Evolutionary conservation across 257 asterid genomes (phyloP).

Genomic region (Gentiana dahurica): DNA sequence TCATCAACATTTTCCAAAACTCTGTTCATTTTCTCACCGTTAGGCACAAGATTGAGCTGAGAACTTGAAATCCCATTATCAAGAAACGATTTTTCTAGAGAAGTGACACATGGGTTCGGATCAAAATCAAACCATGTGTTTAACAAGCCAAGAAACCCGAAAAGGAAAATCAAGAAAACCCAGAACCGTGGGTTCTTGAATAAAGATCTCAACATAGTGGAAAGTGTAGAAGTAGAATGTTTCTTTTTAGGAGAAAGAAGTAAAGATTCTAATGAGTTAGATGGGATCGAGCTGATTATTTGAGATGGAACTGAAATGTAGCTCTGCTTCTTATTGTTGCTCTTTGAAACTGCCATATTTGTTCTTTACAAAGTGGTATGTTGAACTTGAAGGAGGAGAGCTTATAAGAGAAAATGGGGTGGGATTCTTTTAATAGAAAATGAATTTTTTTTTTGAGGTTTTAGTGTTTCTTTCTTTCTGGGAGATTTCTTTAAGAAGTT

Average conservation of each 20-base stretch:
- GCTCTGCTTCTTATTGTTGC: slow-evolving; percentile 57
- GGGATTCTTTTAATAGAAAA: neutral
- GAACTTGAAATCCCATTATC: slow-evolving; percentile 20
- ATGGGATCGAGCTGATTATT: slow-evolving; percentile 59
- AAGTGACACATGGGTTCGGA: slow-evolving; percentile 43
- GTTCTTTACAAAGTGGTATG: neutral
- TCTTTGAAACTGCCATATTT: slow-evolving; percentile 75
- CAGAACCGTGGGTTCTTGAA: slow-evolving; percentile 44
- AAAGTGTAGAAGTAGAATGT: slow-evolving; percentile 10
- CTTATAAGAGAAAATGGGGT: neutral
- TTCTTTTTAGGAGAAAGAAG: slow-evolving; percentile 66
- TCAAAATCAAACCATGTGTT: slow-evolving; percentile 44
- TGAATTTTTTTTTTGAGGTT: neutral
- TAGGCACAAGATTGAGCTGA: slow-evolving; percentile 7
- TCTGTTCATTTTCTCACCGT: slow-evolving; percentile 2
- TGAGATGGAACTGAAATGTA: slow-evolving; percentile 86
- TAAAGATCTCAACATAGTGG: slow-evolving; percentile 23
- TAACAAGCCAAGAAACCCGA: slow-evolving; percentile 52
- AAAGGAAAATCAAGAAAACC: slow-evolving; percentile 34
- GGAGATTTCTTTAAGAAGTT: slow-evolving; percentile 17
- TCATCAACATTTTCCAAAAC: slow-evolving; percentile 19
- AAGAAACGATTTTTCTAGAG: slow-evolving; percentile 19
- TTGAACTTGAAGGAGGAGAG: neutral
- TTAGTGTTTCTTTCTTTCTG: slow-evolving; percentile 11
- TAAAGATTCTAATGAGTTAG: slow-evolving; percentile 61